Evolutionary conservation across 2,329 filamentous ascomycete species (phyloP).

Genomic region (Cercospora sp.): DNA sequence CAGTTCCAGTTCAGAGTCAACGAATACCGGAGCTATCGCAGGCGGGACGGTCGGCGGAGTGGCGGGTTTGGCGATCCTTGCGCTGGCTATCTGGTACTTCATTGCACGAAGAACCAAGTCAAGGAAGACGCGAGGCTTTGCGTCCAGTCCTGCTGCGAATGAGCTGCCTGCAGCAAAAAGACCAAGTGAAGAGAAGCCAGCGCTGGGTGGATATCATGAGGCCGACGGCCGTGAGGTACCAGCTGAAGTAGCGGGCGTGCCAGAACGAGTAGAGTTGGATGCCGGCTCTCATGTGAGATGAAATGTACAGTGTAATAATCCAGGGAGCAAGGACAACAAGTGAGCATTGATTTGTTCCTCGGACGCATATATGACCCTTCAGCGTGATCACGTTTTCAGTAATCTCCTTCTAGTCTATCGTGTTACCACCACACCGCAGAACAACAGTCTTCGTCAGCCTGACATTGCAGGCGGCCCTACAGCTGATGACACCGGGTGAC

Average conservation of each 20-base stretch:
- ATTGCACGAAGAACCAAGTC: neutral
- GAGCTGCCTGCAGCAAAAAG: neutral
- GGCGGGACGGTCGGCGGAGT: neutral
- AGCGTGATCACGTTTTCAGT: neutral
- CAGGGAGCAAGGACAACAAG: neutral
- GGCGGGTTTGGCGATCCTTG: neutral
- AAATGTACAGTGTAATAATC: neutral
- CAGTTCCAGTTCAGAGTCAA: neutral
- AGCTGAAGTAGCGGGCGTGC: neutral
- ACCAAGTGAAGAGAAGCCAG: neutral
- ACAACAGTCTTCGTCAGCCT: neutral
- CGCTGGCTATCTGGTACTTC: neutral
- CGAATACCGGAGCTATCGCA: neutral
- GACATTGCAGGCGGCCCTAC: neutral
- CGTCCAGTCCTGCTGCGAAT: neutral
- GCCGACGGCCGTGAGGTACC: neutral
- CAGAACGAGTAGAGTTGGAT: neutral
- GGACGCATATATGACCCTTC: neutral
- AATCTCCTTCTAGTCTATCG: neutral
- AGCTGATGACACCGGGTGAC: neutral
- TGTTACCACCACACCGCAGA: neutral
- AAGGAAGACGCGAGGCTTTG: neutral
- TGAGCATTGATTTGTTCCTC: neutral
- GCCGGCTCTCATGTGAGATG: neutral
- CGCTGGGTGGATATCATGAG: neutral